Percentiles rank a stretch among this genome's conserved stretches.
Evolutionary conservation across 495 filamentous ascomycete species (phyloP).

Genomic region (Podospora comata): DNA sequence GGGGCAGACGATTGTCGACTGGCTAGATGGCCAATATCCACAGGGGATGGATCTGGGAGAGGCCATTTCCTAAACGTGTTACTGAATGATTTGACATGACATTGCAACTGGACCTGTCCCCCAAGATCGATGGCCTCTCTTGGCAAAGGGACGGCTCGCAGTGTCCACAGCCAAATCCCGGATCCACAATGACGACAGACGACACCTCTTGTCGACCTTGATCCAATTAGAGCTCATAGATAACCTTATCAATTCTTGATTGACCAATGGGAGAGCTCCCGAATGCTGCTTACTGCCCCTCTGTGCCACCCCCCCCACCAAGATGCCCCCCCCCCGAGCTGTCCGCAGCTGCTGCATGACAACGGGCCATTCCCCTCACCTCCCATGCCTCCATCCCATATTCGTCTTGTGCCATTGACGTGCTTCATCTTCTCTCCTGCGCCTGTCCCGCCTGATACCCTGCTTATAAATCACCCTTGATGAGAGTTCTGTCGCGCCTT

Average conservation of each 20-base stretch:
- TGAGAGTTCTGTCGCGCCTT: neutral
- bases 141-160: neutral
- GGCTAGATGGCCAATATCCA: neutral
- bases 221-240: neutral
- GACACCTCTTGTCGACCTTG: neutral
- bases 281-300: conserved; percentile 2
- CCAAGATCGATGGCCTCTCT: neutral
- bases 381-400: neutral
- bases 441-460: conserved; percentile 4
- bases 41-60: neutral
- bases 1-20: neutral
- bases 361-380: neutral
- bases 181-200: conserved; percentile 4
- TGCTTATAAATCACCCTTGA: conserved; percentile 3
- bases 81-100: too few relatives aligned
- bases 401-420: conserved; percentile 5
- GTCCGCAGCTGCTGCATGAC: neutral
- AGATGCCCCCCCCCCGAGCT: neutral
- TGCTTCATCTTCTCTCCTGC: neutral
- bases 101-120: neutral
- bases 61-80: neutral
- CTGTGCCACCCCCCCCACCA: neutral
- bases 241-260: neutral
- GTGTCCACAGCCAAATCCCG: neutral
- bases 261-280: neutral